These are phyloP conservation scores for Fusarium solani-melongenae DNA, from an alignment of 2,329 filamentous ascomycete genomes.

Conservation along the genomic window DNA sequence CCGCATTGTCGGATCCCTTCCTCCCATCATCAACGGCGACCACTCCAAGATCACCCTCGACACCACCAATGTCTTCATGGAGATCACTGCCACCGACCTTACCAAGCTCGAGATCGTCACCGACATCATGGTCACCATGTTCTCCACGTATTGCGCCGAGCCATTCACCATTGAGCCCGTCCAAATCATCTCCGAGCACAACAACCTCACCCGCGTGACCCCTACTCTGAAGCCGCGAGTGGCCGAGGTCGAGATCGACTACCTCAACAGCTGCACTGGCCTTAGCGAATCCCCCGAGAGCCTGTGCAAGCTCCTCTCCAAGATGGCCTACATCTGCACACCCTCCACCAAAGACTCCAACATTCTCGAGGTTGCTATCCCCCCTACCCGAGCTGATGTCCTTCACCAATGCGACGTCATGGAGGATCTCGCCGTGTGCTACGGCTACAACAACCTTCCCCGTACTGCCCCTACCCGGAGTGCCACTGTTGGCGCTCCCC, in stretches of 20 bases:
- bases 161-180: conserved; percentile 94
- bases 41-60: conserved; percentile 95
- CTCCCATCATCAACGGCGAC: conserved; percentile 97
- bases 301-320: conserved; percentile 82
- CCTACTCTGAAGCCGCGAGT: conserved; percentile 82
- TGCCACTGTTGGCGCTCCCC: conserved; percentile 85
- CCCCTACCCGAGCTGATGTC: conserved; percentile 91
- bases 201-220: conserved; percentile 81
- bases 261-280: conserved; percentile 93
- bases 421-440: conserved; percentile 97
- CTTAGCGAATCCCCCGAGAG: conserved; percentile 78
- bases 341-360: conserved; percentile 77
- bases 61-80: conserved; percentile 95
- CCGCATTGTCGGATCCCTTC: conserved; percentile 87
- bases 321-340: conserved; percentile 88
- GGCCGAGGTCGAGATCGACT: conserved; percentile 87
- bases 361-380: conserved; percentile 83
- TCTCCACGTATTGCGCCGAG: conserved; percentile 89
- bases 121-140: conserved; percentile 97
- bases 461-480: conserved; percentile 87
- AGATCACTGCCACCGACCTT: conserved; percentile 94
- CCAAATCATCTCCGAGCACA: conserved; percentile 92
- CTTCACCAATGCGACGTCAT: conserved; percentile 98
- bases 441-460: conserved; percentile 96
- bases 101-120: conserved; percentile 97